Evolutionary conservation across 1,284 basidiomycete genomes (phyloP).

Genomic region (Cystobasidiaceae sp.): DNA sequence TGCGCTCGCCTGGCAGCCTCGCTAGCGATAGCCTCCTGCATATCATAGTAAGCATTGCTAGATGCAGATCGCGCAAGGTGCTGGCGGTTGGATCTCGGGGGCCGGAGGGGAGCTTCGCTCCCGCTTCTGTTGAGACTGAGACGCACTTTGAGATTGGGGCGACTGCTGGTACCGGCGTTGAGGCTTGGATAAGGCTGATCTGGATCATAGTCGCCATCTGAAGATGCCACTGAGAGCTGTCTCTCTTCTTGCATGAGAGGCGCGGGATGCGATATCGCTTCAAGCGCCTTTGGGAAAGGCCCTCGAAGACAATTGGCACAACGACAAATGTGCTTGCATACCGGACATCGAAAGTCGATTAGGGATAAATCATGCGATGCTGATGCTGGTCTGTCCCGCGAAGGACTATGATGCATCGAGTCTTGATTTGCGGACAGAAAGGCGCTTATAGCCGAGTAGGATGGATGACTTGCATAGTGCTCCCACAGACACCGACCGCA

Average conservation of each 20-base stretch:
- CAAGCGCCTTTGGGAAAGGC: neutral
- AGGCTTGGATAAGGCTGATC: neutral
- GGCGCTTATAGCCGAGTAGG: constrained; percentile 1
- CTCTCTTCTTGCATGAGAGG: neutral
- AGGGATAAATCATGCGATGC: neutral
- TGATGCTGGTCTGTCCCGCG: neutral
- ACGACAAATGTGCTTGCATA: constrained; percentile 17
- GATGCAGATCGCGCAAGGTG: neutral
- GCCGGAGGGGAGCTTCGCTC: neutral
- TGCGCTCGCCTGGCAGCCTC: constrained; percentile 13
- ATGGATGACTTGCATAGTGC: constrained; percentile 10
- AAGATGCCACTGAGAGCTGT: neutral
- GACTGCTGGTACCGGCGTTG: neutral
- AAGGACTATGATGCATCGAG: neutral
- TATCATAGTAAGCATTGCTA: neutral
- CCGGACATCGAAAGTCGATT: constrained; percentile 26
- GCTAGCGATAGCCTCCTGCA: constrained; percentile 12
- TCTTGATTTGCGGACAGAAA: neutral
- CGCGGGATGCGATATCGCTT: neutral
- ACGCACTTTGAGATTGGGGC: neutral
- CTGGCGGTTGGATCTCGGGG: neutral
- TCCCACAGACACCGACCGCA: neutral
- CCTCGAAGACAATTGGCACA: constrained; percentile 17
- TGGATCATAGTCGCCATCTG: neutral
- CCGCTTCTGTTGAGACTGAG: neutral